Conservation (phyloP, 2,329 filamentous ascomycete species). For the Monilinia laxa region DNA sequence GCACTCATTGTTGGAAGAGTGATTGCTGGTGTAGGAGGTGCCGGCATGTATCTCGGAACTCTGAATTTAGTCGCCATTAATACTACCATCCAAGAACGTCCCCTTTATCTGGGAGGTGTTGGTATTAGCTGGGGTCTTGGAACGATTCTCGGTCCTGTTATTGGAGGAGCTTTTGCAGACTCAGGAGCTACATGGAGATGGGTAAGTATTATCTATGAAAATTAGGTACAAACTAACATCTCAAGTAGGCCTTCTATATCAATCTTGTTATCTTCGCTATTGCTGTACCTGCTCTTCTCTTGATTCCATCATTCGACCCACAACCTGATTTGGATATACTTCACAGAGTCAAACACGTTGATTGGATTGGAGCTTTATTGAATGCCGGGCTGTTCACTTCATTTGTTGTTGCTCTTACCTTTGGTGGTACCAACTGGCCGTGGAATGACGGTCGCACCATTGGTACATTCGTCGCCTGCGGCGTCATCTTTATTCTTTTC, state of each 20-base stretch:
- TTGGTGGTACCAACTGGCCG: conserved; percentile 20
- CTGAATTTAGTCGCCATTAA: conserved; percentile 27
- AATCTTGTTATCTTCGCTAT: conserved; percentile 42
- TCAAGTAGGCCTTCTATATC: conserved; percentile 33
- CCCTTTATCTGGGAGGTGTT: conserved; percentile 25
- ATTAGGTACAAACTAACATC: neutral
- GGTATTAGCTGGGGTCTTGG: conserved; percentile 30
- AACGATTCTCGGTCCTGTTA: conserved; percentile 30
- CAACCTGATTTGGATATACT: neutral
- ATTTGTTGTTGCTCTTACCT: conserved; percentile 21
- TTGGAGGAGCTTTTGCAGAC: conserved; percentile 39
- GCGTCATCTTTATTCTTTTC: conserved; percentile 37
- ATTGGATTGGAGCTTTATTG: conserved; percentile 39
- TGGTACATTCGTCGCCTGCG: conserved; percentile 45
- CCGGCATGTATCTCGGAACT: conserved; percentile 45
- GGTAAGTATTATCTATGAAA: conserved; percentile 4
- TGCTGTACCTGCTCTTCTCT: conserved; percentile 26
- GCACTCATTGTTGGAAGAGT: conserved; percentile 49
- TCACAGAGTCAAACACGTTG: conserved; percentile 32
- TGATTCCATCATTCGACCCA: conserved; percentile 24
- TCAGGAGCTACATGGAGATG: conserved; percentile 39
- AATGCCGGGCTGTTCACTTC: conserved; percentile 28
- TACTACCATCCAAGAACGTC: conserved; percentile 25
- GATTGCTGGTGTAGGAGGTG: conserved; percentile 45
- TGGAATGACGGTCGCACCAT: conserved; percentile 28